phyloP scores from a whole-genome alignment of 2,329 filamentous ascomycete genomes.

The Curvularia lunata region DNA sequence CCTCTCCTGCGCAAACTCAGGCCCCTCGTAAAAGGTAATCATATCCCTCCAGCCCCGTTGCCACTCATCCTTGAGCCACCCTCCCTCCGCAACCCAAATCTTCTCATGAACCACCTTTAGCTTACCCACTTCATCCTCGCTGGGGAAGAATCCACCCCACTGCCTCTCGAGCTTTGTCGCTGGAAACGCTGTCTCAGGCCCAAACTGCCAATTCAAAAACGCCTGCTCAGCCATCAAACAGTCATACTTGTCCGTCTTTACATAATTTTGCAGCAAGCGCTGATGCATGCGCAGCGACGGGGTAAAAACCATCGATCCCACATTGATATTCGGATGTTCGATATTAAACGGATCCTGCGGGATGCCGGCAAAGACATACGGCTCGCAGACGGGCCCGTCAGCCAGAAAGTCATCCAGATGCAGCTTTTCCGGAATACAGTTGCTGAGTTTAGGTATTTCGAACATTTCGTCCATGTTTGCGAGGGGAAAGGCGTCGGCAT shows the following conservation, averaged over 20 bases:
- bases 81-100: constrained; percentile 33
- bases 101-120: constrained; percentile 48
- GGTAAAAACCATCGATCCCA: constrained; percentile 42
- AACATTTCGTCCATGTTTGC: constrained; percentile 42
- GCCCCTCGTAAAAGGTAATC: constrained; percentile 32
- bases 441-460: constrained; percentile 26
- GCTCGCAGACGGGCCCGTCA: constrained; percentile 36
- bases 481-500: constrained; percentile 45
- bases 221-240: constrained; percentile 44
- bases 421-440: constrained; percentile 33
- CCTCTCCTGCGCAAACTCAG: constrained; percentile 27
- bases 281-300: constrained; percentile 40
- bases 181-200: constrained; percentile 37
- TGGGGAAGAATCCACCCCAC: constrained; percentile 39
- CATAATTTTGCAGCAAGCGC: constrained; percentile 42
- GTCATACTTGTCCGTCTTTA: constrained; percentile 40
- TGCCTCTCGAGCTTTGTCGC: constrained; percentile 29
- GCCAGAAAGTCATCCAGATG: constrained; percentile 32
- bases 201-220: constrained; percentile 45
- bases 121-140: constrained; percentile 29
- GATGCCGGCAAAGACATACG: constrained; percentile 39
- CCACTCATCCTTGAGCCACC: constrained; percentile 39
- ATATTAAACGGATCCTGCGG: constrained; percentile 26
- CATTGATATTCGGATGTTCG: constrained; percentile 36
- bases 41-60: constrained; percentile 33